These are phyloP conservation scores for Fusarium liriodendri DNA, from an alignment of 2,329 filamentous ascomycete species.

Conservation along the genomic window DNA sequence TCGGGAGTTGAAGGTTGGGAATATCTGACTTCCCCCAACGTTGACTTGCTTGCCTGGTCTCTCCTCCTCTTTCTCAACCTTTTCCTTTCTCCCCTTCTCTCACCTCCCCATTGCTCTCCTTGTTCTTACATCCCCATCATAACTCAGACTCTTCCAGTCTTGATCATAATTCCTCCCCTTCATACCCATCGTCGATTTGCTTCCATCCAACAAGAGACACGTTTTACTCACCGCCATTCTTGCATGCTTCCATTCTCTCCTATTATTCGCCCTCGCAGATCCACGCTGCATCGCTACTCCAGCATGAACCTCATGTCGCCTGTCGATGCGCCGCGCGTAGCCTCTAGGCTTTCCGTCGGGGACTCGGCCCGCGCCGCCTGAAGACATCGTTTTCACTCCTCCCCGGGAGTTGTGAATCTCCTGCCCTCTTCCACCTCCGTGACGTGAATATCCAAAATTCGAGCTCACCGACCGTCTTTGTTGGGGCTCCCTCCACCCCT, in stretches of 20 bases:
- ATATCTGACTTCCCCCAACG: neutral
- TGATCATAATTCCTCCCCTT: neutral
- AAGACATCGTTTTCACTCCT: slow-evolving; percentile 65
- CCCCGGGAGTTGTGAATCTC: slow-evolving; percentile 65
- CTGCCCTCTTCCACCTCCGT: slow-evolving; percentile 54
- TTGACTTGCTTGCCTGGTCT: neutral
- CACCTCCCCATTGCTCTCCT: neutral
- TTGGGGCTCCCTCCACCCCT: slow-evolving; percentile 54
- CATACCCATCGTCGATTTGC: neutral
- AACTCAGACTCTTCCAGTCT: slow-evolving; percentile 3
- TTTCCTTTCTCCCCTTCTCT: neutral
- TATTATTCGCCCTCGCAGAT: slow-evolving; percentile 23
- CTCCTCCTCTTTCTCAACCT: neutral
- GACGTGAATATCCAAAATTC: slow-evolving; percentile 63
- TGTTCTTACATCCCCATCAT: neutral
- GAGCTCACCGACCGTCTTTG: slow-evolving; percentile 57
- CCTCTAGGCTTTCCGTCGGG: slow-evolving; percentile 60
- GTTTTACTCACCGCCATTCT: slow-evolving; percentile 24
- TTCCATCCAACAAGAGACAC: neutral
- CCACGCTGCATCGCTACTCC: slow-evolving; percentile 20
- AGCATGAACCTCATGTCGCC: slow-evolving; percentile 60
- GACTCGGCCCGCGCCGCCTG: slow-evolving; percentile 63
- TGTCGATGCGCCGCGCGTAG: slow-evolving; percentile 58
- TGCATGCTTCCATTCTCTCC: neutral
- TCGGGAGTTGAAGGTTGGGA: neutral